Base-by-base conservation (phyloP, 331 rosid genomes). In the Rosa hybrid region DNA sequence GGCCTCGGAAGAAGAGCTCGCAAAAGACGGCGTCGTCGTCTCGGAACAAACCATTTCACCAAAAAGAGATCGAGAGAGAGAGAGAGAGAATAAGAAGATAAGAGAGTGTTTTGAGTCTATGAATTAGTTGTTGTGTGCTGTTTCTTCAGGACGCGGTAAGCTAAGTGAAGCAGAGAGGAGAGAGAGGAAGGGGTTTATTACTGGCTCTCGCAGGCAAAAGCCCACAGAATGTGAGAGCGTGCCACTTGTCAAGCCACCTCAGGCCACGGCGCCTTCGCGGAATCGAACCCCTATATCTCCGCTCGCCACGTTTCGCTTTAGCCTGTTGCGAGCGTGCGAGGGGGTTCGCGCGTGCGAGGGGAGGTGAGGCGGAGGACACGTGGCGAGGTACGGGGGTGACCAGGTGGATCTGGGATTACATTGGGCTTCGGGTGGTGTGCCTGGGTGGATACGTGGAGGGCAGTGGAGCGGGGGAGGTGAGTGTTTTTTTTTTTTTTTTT, bases 171-270 rank as follows among this genome's bases (percentile, higher is more conserved):
- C 63, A 14, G 18, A 70, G 45, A 57, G 62, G 70, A 51, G 51
- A 65, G 67, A 74, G 27, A 45, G 73, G n/a, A 25, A 8, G 27
- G 45, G 72, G 64, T 57, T 57, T 67, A 67, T 39, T 74, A 87
- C 67, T 81, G 90, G 88, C 69, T 78, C 59, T 78, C 59, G 80
- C 42, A 79, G 70, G 50, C 48, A 10, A 81, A 81, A 75, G 85
- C 41, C 74, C 46, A 70, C 21, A 71, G 83, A 12, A 6, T 0
- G 86, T 76, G 51, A 49, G 51, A 1, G 81, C 23, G 1, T 80
- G 98, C 82, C 97, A 89, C 88, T 87, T 93, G 97, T 90, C 87
- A 27, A 17, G 80, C 86, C 87, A 86, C 38, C 77, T 87, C 89
- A 89, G 73, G 48, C 68, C 41, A 18, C 79, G 85, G 87, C 89